A percentile compares a stretch with the other conserved stretches of the same genome.
Evolutionary conservation across 768 basidiomycete species (phyloP).

Genomic region (Psilocybe sp.): DNA sequence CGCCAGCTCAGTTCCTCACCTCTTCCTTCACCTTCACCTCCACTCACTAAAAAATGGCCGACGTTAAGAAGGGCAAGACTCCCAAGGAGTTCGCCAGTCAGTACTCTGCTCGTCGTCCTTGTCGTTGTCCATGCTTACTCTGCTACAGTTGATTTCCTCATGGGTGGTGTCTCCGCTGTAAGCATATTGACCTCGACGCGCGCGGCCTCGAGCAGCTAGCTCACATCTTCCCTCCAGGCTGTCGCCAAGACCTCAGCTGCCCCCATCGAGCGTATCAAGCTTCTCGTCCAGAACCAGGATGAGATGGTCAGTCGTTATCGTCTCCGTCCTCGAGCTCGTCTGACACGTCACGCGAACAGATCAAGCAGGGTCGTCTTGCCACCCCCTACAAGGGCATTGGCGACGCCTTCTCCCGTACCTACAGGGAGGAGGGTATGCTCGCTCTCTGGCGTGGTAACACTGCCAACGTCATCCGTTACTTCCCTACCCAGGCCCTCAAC

Average conservation of each 20-base stretch:
- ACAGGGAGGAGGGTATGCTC: constrained; percentile 91
- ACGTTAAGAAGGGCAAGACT: constrained; percentile 79
- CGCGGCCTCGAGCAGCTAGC: constrained; percentile 10
- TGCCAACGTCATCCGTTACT: constrained; percentile 99
- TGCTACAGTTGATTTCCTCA: constrained; percentile 81
- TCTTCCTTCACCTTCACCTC: constrained; percentile 47
- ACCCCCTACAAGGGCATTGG: constrained; percentile 94
- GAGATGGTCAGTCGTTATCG: constrained; percentile 77
- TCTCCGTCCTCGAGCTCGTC: constrained; percentile 3
- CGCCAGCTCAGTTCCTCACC: constrained; percentile 22
- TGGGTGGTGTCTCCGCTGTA: constrained; percentile 94
- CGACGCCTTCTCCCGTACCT: constrained; percentile 92
- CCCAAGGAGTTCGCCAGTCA: constrained; percentile 87
- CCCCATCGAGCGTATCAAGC: constrained; percentile 99
- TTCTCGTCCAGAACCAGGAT: constrained; percentile 98
- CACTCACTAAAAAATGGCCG: constrained; percentile 74
- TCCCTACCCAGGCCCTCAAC: constrained; percentile 99
- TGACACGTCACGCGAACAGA: constrained; percentile 55
- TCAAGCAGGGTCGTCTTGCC: constrained; percentile 98
- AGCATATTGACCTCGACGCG: constrained; percentile 21
- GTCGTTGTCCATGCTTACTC: constrained; percentile 14
- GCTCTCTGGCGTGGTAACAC: constrained; percentile 99
- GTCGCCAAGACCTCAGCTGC: constrained; percentile 99
- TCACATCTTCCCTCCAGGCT: constrained; percentile 52
- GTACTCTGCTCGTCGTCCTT: constrained; percentile 25